phyloP scores from a whole-genome alignment of 345 rosid genomes.

The Hypericum androsaemum region DNA sequence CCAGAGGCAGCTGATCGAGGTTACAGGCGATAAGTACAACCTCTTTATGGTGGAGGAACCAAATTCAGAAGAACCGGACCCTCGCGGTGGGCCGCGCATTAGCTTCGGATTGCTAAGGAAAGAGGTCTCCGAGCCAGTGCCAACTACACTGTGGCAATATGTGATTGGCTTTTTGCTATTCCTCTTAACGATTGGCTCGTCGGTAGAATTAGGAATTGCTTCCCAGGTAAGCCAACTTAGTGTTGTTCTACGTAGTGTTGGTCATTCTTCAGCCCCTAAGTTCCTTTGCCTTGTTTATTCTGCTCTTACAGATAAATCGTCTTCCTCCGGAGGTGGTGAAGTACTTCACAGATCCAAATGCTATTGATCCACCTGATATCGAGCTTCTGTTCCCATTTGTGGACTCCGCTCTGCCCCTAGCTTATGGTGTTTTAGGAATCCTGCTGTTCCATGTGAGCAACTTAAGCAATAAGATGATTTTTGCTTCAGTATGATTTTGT shows the following conservation, averaged over 20 bases:
- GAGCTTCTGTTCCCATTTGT: conserved; percentile 78
- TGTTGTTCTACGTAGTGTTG: background rate
- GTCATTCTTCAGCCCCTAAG: background rate
- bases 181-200: conserved; percentile 77
- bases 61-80: conserved; percentile 79
- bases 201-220: conserved; percentile 89
- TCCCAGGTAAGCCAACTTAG: conserved; percentile 52
- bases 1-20: conserved; percentile 52
- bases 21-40: conserved; percentile 66
- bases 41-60: conserved; percentile 97
- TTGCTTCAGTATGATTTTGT: background rate
- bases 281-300: conserved; percentile 9
- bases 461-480: background rate
- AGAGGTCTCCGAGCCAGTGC: conserved; percentile 93
- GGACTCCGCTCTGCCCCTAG: conserved; percentile 85
- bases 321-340: conserved; percentile 89
- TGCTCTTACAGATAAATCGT: conserved; percentile 59
- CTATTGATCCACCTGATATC: conserved; percentile 81
- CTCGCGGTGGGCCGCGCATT: conserved; percentile 90
- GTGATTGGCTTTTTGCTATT: conserved; percentile 76
- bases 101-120: conserved; percentile 89
- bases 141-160: conserved; percentile 97
- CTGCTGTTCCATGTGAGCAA: conserved; percentile 78
- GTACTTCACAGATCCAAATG: conserved; percentile 91
- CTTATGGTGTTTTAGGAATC: conserved; percentile 84